Evolutionary conservation across 129 eudicot genomes (phyloP).

Genomic region (Helianthus tuberosus): DNA sequence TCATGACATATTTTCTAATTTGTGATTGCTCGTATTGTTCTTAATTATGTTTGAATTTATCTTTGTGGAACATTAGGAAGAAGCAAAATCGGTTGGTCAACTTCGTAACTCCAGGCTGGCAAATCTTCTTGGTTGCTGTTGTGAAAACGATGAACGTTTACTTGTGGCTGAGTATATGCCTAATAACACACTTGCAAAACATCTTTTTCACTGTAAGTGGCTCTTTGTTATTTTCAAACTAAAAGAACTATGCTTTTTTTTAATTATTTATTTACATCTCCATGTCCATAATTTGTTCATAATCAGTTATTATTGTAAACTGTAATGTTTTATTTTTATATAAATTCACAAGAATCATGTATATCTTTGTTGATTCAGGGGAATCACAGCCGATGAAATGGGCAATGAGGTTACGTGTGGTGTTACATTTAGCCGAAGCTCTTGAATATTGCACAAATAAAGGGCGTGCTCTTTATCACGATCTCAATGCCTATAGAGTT

Average conservation of each 20-base stretch:
- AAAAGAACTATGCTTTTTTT: no score
- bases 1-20: neutral
- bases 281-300: neutral
- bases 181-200: slow-evolving; percentile 75
- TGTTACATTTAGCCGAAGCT: slow-evolving; percentile 68
- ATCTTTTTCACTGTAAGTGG: slow-evolving; percentile 77
- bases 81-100: slow-evolving; percentile 73
- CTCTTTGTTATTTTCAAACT: slow-evolving; percentile 3
- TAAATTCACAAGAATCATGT: slow-evolving; percentile 7
- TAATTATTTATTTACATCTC: neutral
- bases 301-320: slow-evolving; percentile 5
- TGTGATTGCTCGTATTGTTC: slow-evolving; percentile 10
- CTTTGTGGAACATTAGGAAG: slow-evolving; percentile 52
- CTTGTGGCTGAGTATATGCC: slow-evolving; percentile 83
- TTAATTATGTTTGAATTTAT: neutral
- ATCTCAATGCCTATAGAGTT: slow-evolving; percentile 70
- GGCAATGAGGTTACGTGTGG: slow-evolving; percentile 79
- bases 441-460: slow-evolving; percentile 66
- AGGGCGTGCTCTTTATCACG: slow-evolving; percentile 73
- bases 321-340: neutral
- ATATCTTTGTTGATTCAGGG: slow-evolving; percentile 45
- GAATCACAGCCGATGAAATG: slow-evolving; percentile 77
- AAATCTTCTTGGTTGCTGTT: slow-evolving; percentile 80
- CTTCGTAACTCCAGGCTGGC: slow-evolving; percentile 64
- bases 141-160: slow-evolving; percentile 67